Conservation (phyloP, 371 early-diverging fungal genomes). For the Phascolomyces articulosus region DNA sequence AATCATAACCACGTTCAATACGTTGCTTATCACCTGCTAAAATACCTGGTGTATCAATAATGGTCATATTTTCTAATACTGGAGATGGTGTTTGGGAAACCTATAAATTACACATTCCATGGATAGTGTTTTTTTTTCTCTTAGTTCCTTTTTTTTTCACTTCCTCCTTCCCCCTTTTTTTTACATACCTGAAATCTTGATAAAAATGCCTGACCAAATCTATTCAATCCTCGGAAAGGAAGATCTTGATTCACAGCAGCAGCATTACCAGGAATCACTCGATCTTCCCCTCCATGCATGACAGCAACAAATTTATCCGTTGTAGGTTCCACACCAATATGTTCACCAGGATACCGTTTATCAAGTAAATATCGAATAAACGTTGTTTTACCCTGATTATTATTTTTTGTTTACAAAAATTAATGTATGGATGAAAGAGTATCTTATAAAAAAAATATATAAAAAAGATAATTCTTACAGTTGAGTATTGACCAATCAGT, state of each 20-base stretch:
- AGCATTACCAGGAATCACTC: slow-evolving; percentile 87
- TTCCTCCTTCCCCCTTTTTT: no score
- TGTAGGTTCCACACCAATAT: slow-evolving; percentile 89
- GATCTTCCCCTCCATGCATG: slow-evolving; percentile 74
- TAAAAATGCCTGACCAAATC: slow-evolving; percentile 82
- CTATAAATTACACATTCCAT: slow-evolving; percentile 27
- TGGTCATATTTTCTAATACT: slow-evolving; percentile 77
- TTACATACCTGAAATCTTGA: slow-evolving; percentile 76
- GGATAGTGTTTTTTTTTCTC: no score
- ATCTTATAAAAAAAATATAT: background rate
- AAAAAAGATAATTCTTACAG: slow-evolving; percentile 31
- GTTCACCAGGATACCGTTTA: slow-evolving; percentile 80
- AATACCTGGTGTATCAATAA: slow-evolving; percentile 91
- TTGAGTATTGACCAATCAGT: slow-evolving; percentile 85
- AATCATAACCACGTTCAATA: slow-evolving; percentile 81
- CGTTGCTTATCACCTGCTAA: slow-evolving; percentile 86
- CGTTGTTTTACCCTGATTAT: slow-evolving; percentile 75
- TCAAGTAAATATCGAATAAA: slow-evolving; percentile 86
- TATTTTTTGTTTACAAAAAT: background rate
- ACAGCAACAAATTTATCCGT: slow-evolving; percentile 88
- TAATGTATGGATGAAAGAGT: no score
- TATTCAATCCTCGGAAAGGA: slow-evolving; percentile 76
- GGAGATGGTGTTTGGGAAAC: slow-evolving; percentile 78
- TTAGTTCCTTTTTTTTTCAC: no score
- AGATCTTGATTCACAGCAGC: slow-evolving; percentile 86